Conservation (phyloP, 257 asterid species). For the Solanum sitiens region DNA sequence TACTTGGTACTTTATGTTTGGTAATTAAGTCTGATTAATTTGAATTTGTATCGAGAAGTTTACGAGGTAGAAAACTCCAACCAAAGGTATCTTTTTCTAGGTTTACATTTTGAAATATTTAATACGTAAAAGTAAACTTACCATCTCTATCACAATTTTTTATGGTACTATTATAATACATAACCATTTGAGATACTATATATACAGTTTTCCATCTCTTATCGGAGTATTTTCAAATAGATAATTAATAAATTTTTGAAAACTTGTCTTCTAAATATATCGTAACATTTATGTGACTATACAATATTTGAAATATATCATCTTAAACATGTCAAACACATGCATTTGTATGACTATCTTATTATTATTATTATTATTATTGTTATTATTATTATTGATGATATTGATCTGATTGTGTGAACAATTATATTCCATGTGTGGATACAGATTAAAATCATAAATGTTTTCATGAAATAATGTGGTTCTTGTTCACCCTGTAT, state of each 20-base stretch:
- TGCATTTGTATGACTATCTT: background rate
- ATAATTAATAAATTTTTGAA: background rate
- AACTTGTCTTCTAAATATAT: background rate
- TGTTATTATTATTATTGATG: background rate
- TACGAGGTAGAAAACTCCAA: background rate
- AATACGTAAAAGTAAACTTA: background rate
- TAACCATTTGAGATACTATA: background rate
- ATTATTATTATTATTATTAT: too few species aligned
- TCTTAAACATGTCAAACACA: background rate
- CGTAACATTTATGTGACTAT: background rate
- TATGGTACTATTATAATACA: background rate
- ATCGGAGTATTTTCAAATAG: background rate
- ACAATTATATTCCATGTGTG: background rate
- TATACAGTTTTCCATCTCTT: background rate
- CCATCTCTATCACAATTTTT: background rate
- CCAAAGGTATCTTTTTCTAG: background rate
- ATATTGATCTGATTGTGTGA: background rate
- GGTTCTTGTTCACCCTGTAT: background rate
- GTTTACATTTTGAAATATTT: background rate
- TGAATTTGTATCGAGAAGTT: rapidly evolving
- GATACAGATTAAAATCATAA: background rate
- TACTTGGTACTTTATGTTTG: background rate
- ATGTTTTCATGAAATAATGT: background rate
- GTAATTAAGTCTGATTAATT: background rate
- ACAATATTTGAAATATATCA: background rate